A percentile compares a stretch with the other conserved stretches of the same genome.
These are phyloP conservation scores for Microascus cirrosus DNA, from an alignment of 2,329 filamentous ascomycete genomes.

Conservation along the genomic window DNA sequence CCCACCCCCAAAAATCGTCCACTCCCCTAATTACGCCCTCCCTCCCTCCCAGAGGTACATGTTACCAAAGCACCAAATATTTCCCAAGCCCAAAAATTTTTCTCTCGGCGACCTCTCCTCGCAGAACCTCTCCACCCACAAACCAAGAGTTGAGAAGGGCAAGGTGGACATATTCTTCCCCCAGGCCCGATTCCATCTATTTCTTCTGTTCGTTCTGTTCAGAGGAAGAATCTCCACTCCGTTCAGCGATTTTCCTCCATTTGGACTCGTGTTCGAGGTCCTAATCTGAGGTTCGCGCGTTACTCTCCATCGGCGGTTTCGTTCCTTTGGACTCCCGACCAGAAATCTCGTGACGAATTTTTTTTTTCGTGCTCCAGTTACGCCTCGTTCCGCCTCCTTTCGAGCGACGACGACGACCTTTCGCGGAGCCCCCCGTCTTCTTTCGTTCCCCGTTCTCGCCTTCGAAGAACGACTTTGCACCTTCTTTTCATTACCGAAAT, in stretches of 20 bases:
- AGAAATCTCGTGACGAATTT: constrained; percentile 4
- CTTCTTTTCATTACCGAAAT: constrained; percentile 1
- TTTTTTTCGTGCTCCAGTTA: background rate
- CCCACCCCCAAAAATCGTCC: background rate
- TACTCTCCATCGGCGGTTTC: constrained; percentile 1
- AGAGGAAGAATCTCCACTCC: constrained; percentile 12
- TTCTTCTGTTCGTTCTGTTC: constrained; percentile 12
- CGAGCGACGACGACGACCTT: constrained; percentile 2
- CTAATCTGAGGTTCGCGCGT: constrained; percentile 3
- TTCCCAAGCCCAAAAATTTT: constrained; percentile 2
- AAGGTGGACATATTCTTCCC: constrained; percentile 7
- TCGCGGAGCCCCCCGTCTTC: background rate
- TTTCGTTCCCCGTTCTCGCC: constrained; percentile 4
- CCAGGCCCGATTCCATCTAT: constrained; percentile 9
- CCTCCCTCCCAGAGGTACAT: background rate
- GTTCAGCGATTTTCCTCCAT: constrained; percentile 7
- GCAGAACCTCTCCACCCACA: constrained; percentile 7
- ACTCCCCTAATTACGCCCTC: background rate
- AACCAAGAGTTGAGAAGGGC: constrained; percentile 6
- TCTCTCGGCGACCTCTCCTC: constrained; percentile 1
- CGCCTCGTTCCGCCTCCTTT: background rate
- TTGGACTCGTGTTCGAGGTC: constrained; percentile 1
- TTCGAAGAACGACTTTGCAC: background rate
- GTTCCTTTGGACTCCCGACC: constrained; percentile 5
- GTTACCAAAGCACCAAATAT: background rate